phyloP scores from a whole-genome alignment of 1,284 basidiomycete species.

The Spongispora temasekensis region DNA sequence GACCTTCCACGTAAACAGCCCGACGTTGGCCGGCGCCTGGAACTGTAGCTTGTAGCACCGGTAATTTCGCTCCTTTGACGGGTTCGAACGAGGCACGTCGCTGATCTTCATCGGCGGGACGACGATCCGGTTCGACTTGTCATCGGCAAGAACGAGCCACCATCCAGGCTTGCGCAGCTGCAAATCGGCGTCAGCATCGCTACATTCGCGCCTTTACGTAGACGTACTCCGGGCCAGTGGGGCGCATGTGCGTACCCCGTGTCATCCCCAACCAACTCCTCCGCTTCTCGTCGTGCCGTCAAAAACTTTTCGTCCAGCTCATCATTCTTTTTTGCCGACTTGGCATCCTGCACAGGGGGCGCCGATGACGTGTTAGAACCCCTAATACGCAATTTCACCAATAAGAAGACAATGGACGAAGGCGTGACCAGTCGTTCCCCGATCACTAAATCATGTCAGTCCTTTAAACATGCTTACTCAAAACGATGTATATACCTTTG shows the following conservation, averaged over 20 bases:
- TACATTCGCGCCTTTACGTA: neutral
- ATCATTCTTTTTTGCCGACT: slow-evolving; percentile 56
- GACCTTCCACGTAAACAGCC: slow-evolving; percentile 89
- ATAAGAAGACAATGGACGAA: slow-evolving; percentile 85
- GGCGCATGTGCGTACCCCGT: slow-evolving; percentile 86
- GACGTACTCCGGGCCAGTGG: slow-evolving; percentile 81
- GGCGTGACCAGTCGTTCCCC: slow-evolving; percentile 90
- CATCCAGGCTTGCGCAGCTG: slow-evolving; percentile 85
- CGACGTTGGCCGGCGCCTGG: slow-evolving; percentile 88
- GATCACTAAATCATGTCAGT: slow-evolving; percentile 53
- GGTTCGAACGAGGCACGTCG: slow-evolving; percentile 73
- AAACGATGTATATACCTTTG: slow-evolving; percentile 61
- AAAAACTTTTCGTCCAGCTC: slow-evolving; percentile 69
- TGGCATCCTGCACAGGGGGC: slow-evolving; percentile 40
- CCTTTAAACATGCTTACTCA: neutral
- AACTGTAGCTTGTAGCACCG: slow-evolving; percentile 91
- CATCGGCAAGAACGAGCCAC: slow-evolving; percentile 92
- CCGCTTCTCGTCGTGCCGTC: slow-evolving; percentile 59
- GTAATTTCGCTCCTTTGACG: slow-evolving; percentile 63
- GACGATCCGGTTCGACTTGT: slow-evolving; percentile 87
- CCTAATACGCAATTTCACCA: slow-evolving; percentile 77
- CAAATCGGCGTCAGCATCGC: slow-evolving; percentile 1
- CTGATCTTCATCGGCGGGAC: slow-evolving; percentile 87
- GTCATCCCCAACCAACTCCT: slow-evolving; percentile 52
- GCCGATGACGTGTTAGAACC: slow-evolving; percentile 40